Evolutionary conservation across 192 early-diverging fungal species (phyloP), one percentile per base, ranked within the genome.

Genomic region (Pecoramyces ruminantium): DNA sequence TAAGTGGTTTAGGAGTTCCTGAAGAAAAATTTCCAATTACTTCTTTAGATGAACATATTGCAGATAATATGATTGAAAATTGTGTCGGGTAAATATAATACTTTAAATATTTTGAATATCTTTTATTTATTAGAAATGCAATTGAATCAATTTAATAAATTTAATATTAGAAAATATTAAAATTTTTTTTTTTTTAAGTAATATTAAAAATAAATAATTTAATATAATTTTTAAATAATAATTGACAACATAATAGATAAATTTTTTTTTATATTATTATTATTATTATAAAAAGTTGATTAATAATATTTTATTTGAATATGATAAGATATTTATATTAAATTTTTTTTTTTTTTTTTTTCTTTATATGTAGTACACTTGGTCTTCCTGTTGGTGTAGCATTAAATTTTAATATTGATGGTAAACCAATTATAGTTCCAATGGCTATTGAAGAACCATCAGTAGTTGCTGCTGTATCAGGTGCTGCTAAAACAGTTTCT

Each of bases 11-110:
- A 82, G 16, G 78, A 79, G 39, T 81, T 82, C 79, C 79, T 1
- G 84, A 88, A 13, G 85, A 91, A 78, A 82, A 79, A 4, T 93
- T 90, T 79, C 92, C 92, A 2, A 84, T 94, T 25, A 81, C 86
- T 80, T 89, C 89, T 1, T 86, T 94, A 21, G 90, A 92, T 78
- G 89, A 91, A 78, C 80, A 89, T 51, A 87, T 92, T 29, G 93
- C 93, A 14, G 88, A 94, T 83, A 91, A 93, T 81, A 94, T 94
- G 93, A 90, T 94, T 34, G 93, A 94, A 83, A 93, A 93, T 84
- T 92, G 92, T 80, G 85, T 92, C 18, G 92, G 92, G 87, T 91
- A 84, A 79, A 78, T 77, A 21, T 51, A 21, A 21, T 21, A 21
- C 17, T 21, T 51, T 21, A 51, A 51, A 34, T 34, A 34, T 6